A percentile compares a stretch with the other conserved stretches of the same genome.
Evolutionary conservation across 225 moss, liverwort and hornwort species (phyloP).

Genomic region (Sphagnum tenellum): DNA sequence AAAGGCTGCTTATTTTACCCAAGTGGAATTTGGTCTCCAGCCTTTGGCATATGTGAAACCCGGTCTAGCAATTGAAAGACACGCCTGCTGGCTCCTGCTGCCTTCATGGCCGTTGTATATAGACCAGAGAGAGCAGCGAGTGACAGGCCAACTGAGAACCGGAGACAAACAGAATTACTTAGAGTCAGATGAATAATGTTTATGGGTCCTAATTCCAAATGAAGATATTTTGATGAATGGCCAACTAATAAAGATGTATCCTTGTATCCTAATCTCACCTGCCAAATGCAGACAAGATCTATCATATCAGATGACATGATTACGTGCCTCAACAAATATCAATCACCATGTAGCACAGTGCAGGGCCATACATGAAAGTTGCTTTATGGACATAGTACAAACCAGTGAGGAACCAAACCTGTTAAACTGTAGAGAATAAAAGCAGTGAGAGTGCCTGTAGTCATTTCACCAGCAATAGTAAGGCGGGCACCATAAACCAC

Average conservation of each 20-base stretch:
- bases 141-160: slow-evolving; percentile 67
- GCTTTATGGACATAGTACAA: not conserved
- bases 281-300: too few species aligned
- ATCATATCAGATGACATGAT: too few species aligned
- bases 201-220: too few species aligned
- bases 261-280: too few species aligned
- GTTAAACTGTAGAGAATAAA: slow-evolving; percentile 97
- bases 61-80: slow-evolving; percentile 95
- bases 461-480: slow-evolving; percentile 79
- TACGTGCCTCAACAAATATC: too few species aligned
- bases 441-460: slow-evolving; percentile 83
- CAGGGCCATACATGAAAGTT: not conserved
- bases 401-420: slow-evolving; percentile 21
- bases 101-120: slow-evolving; percentile 93
- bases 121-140: slow-evolving; percentile 84
- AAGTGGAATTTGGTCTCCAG: slow-evolving; percentile 66
- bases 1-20: slow-evolving; percentile 25
- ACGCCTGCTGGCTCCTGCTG: slow-evolving; percentile 86
- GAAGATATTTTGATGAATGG: too few species aligned
- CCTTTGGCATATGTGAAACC: slow-evolving; percentile 61
- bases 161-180: too few species aligned
- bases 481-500: slow-evolving; percentile 90
- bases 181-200: too few species aligned
- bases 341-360: too few species aligned
- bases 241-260: too few species aligned